Conservation (phyloP, 371 early-diverging fungal species). For the Amoeboaphelidium occidentale region DNA sequence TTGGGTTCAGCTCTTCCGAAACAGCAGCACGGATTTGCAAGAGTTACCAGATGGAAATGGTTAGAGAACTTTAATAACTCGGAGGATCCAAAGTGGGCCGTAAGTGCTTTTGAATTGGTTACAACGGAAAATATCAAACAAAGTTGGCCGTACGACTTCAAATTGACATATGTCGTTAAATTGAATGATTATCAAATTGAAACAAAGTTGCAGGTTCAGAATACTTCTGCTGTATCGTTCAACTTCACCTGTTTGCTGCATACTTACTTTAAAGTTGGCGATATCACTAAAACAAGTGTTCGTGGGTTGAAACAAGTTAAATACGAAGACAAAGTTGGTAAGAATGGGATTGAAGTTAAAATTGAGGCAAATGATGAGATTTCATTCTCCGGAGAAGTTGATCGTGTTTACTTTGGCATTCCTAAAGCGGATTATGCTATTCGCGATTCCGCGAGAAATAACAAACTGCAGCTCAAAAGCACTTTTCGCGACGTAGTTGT, state of each 20-base stretch:
- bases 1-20: not conserved
- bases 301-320: conserved; percentile 24
- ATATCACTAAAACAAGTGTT: conserved; percentile 31
- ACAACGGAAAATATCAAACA: not conserved
- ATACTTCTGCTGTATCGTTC: conserved; percentile 36
- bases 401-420: conserved; percentile 58
- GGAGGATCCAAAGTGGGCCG: not conserved
- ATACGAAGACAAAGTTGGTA: conserved; percentile 47
- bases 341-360: conserved; percentile 6
- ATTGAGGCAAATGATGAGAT: conserved; percentile 20
- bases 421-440: conserved; percentile 13
- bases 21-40: not conserved
- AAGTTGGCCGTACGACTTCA: conserved; percentile 21
- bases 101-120: not conserved
- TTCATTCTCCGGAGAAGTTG: conserved; percentile 33
- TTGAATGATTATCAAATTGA: conserved; percentile 35
- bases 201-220: conserved; percentile 36
- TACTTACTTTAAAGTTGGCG: conserved; percentile 54
- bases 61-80: not conserved
- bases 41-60: too few species aligned
- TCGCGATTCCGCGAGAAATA: conserved; percentile 22
- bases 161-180: conserved; percentile 47
- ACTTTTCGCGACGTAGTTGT: conserved; percentile 28
- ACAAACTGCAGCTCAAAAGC: not conserved
- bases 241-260: conserved; percentile 67